Percentiles rank a stretch among this genome's conserved stretches.
Evolutionary conservation across 345 rosid genomes (phyloP).

Genomic region (Eucalyptus albens): DNA sequence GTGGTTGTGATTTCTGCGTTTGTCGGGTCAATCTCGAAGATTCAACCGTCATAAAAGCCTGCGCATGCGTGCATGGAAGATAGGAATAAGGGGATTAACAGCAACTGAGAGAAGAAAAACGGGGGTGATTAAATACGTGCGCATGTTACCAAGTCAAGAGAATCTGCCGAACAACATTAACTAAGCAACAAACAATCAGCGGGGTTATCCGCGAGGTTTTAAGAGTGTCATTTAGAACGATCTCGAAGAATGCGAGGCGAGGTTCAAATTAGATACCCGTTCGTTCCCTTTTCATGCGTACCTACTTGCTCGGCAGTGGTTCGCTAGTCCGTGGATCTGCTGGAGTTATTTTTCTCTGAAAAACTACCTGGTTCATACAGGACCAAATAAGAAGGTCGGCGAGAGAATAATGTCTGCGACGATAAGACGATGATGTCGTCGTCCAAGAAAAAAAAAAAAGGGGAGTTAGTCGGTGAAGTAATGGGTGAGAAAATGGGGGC

Average conservation of each 20-base stretch:
- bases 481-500: not conserved
- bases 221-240: too few relatives aligned
- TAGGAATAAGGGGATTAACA: too few relatives aligned
- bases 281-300: too few relatives aligned
- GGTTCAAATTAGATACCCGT: too few relatives aligned
- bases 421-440: not conserved
- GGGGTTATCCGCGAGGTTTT: too few relatives aligned
- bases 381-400: not conserved
- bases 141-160: too few relatives aligned
- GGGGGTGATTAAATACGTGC: too few relatives aligned
- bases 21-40: not conserved
- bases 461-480: not conserved
- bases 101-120: too few relatives aligned
- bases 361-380: not conserved
- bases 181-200: too few relatives aligned
- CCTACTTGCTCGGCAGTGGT: not conserved
- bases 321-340: not conserved
- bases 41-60: not conserved
- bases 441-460: not conserved
- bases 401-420: not conserved
- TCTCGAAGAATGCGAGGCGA: too few relatives aligned
- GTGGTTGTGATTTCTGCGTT: not conserved
- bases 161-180: too few relatives aligned
- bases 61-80: too few relatives aligned
- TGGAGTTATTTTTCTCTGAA: not conserved